Evolutionary conservation across 371 early-diverging fungal genomes (phyloP).

Genomic region (Actinomortierella wolfii): DNA sequence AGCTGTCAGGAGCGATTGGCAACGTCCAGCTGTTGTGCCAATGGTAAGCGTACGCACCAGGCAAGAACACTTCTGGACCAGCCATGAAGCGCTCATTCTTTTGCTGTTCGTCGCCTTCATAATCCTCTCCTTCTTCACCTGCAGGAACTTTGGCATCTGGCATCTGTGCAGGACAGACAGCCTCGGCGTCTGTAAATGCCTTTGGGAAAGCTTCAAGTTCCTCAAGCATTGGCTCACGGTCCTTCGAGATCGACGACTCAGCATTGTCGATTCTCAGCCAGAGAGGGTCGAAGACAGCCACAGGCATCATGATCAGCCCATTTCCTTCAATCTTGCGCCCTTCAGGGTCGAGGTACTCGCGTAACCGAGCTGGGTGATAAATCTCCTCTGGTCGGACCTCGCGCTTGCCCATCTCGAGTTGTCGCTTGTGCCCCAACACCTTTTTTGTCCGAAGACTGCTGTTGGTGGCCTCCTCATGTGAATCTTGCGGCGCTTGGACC

Average conservation of each 20-base stretch:
- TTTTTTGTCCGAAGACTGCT: background rate
- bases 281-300: conserved; percentile 41
- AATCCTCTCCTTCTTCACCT: background rate
- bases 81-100: conserved; percentile 14
- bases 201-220: conserved; percentile 26
- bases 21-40: conserved; percentile 45
- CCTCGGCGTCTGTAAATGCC: conserved; percentile 10
- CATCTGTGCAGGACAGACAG: conserved; percentile 19
- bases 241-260: conserved; percentile 11
- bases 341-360: conserved; percentile 24
- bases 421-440: background rate
- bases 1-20: conserved; percentile 25
- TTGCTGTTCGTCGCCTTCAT: background rate
- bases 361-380: conserved; percentile 41
- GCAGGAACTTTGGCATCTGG: background rate
- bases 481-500: too few relatives aligned
- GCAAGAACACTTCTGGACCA: conserved; percentile 34
- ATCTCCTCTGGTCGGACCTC: conserved; percentile 37
- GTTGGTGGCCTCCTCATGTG: too few relatives aligned
- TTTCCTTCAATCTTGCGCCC: conserved; percentile 18
- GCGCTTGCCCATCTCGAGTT: background rate
- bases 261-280: conserved; percentile 35
- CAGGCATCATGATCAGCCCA: conserved; percentile 38
- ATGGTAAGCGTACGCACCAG: conserved; percentile 44
- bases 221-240: conserved; percentile 23